Base-by-base conservation (phyloP, 306 rosid genomes). In the Castanopsis chinensis region DNA sequence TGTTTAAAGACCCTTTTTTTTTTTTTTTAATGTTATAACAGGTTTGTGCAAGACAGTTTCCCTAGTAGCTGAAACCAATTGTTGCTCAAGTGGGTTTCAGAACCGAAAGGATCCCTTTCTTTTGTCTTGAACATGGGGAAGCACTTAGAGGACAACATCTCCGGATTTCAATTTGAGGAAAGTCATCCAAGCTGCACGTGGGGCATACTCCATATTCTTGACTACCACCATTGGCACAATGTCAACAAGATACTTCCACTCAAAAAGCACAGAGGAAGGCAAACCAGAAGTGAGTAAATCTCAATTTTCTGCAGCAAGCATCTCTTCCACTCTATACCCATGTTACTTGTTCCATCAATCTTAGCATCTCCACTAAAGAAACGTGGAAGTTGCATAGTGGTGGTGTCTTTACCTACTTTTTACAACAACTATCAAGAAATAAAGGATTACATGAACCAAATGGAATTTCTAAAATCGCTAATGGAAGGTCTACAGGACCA, bases 161-260 rank as follows among this genome's bases (percentile, higher is more conserved):
- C 95, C 20, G 60, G 74, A 8, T 23, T 85, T 77, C 88, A 77
- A 75, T 74, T 81, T 69, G 81, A 76, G 54, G 77, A 82, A 28
- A 80, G 73, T 72, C 76, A 84, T 73, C 89, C 86, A 45, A 93
- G 97, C 71, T 91, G 97, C 83, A 89, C 86, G 88, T 86, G 94
- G 90, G 86, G 92, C 78, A 81, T 90, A 74, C 75, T 88, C 75
- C 86, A 90, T 69, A 76, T 87, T 27, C 89, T 94, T 75, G 84
- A 90, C 73, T 78, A 86, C 76, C 97, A 94, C 80, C 87, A 76
- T 6, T 94, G 98, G 98, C 84, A 71, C 74, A 77, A 49, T 33
- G 93, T 88, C 78, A 94, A 88, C 74, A 92, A 83, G 77, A 83
- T 81, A 49, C 79, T 85, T 72, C 86, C 91, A 33, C 80, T 78